Conservation (phyloP, 2,329 filamentous ascomycete species). For the Penicillium digitatum region DNA sequence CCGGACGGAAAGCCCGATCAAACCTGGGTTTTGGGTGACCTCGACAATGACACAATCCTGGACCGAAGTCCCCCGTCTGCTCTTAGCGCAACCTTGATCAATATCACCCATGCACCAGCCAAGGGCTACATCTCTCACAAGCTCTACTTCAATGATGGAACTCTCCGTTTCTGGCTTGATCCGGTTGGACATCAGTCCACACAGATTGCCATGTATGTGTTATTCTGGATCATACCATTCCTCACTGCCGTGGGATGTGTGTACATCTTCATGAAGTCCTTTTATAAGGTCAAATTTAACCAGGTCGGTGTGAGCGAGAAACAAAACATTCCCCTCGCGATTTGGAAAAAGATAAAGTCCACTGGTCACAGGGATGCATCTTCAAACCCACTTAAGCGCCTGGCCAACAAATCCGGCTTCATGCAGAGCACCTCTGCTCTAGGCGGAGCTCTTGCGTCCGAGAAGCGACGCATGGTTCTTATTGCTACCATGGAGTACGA, state of each 20-base stretch:
- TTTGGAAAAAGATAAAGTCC: slow-evolving; percentile 38
- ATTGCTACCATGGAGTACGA: slow-evolving; percentile 71
- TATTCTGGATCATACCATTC: slow-evolving; percentile 55
- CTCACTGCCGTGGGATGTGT: slow-evolving; percentile 49
- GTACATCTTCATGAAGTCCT: slow-evolving; percentile 57
- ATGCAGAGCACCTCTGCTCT: slow-evolving; percentile 36
- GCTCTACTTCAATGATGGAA: slow-evolving; percentile 55
- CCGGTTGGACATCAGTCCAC: slow-evolving; percentile 51
- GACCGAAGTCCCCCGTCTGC: slow-evolving; percentile 60
- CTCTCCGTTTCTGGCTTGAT: slow-evolving; percentile 48
- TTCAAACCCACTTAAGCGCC: slow-evolving; percentile 34
- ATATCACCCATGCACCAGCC: slow-evolving; percentile 55
- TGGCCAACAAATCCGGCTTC: slow-evolving; percentile 37
- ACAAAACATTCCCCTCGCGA: slow-evolving; percentile 36
- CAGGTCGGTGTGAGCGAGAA: slow-evolving; percentile 54
- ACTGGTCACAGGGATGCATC: slow-evolving; percentile 23
- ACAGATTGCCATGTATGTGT: slow-evolving; percentile 53
- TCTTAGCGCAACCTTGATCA: slow-evolving; percentile 54
- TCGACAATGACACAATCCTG: slow-evolving; percentile 56
- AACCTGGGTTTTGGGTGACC: slow-evolving; percentile 56
- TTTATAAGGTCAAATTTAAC: slow-evolving; percentile 63
- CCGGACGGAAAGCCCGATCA: slow-evolving; percentile 60
- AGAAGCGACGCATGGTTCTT: slow-evolving; percentile 52
- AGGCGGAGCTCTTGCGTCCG: slow-evolving; percentile 24
- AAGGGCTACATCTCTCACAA: slow-evolving; percentile 54